phyloP scores from a whole-genome alignment of 805 yeast genomes.

The Candida broadrunensis region DNA sequence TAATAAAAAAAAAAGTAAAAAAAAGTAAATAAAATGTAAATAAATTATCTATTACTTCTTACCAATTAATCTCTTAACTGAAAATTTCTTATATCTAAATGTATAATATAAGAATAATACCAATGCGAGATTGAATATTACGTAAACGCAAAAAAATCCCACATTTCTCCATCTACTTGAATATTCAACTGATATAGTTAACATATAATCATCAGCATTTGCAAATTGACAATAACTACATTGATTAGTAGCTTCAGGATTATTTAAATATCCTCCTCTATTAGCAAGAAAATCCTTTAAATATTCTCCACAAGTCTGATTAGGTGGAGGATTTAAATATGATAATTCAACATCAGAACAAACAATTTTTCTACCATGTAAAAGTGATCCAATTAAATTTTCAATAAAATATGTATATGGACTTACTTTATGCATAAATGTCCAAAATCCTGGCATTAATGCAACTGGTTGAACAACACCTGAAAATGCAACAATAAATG shows the following conservation, averaged over 20 bases:
- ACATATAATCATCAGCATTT: conserved; percentile 48
- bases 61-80: neutral
- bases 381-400: conserved; percentile 44
- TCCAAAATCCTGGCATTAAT: conserved; percentile 80
- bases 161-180: conserved; percentile 61
- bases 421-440: conserved; percentile 72
- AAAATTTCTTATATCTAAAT: conserved; percentile 6
- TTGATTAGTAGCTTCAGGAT: conserved; percentile 46
- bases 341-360: conserved; percentile 28
- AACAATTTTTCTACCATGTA: conserved; percentile 47
- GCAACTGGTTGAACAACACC: conserved; percentile 61
- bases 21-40: no score
- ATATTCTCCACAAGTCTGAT: conserved; percentile 63
- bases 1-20: no score
- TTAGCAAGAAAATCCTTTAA: conserved; percentile 38
- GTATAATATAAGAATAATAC: conserved; percentile 7
- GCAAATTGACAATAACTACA: conserved; percentile 50
- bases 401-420: conserved; percentile 72
- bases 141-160: conserved; percentile 59
- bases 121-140: conserved; percentile 42
- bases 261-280: conserved; percentile 54
- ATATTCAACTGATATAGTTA: conserved; percentile 41
- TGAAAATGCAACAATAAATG: conserved; percentile 61
- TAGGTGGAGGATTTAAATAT: conserved; percentile 41
- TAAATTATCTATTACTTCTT: neutral